Conservation (phyloP, 2,329 filamentous ascomycete genomes). For the Trichoderma guizhouense region DNA sequence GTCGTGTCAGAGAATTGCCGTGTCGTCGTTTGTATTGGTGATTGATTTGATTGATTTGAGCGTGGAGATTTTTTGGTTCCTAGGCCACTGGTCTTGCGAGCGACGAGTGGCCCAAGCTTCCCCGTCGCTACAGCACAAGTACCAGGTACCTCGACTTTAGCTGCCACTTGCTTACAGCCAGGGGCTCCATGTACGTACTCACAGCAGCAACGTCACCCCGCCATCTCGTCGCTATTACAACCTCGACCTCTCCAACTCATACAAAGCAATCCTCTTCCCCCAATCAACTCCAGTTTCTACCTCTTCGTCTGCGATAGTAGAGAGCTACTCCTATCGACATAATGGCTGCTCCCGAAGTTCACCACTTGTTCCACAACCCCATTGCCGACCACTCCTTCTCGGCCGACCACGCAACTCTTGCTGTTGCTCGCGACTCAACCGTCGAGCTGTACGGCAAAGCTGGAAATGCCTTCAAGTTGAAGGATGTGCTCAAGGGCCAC, state of each 20-base stretch:
- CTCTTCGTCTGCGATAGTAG: constrained; percentile 69
- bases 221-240: not conserved
- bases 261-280: constrained; percentile 3
- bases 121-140: not conserved
- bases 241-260: constrained; percentile 17
- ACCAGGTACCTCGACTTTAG: constrained; percentile 6
- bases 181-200: constrained; percentile 8
- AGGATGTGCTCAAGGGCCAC: constrained; percentile 92
- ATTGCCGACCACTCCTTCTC: constrained; percentile 99
- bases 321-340: constrained; percentile 67
- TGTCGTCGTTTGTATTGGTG: not conserved
- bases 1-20: not conserved
- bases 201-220: constrained; percentile 22
- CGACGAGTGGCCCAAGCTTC: constrained; percentile 28
- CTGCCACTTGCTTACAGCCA: not conserved
- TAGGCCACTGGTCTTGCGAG: constrained; percentile 2
- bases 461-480: constrained; percentile 73
- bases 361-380: constrained; percentile 94
- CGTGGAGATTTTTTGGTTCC: constrained; percentile 29
- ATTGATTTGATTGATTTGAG: constrained; percentile 6
- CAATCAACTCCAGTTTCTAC: constrained; percentile 18
- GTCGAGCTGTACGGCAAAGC: constrained; percentile 81
- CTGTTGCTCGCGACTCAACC: constrained; percentile 83
- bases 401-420: constrained; percentile 80
- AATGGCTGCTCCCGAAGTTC: constrained; percentile 86